Percentiles rank a stretch among this genome's conserved stretches.
phyloP scores from a whole-genome alignment of 768 basidiomycete species.

The Boletus rubescentipes region DNA sequence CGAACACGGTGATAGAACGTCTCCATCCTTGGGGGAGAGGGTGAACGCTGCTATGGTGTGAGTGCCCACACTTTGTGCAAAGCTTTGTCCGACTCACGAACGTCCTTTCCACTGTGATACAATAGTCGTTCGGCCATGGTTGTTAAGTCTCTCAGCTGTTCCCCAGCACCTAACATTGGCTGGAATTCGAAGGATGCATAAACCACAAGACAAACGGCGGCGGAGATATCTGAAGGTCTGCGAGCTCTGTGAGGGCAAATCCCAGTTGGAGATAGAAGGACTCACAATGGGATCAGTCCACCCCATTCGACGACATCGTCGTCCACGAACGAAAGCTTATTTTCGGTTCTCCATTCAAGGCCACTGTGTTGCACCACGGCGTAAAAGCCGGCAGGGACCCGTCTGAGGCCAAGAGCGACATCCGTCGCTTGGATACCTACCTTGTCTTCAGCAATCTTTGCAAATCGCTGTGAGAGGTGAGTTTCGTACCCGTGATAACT shows the following conservation, averaged over 20 bases:
- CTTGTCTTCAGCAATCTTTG: too few species aligned
- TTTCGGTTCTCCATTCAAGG: too few species aligned
- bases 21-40: not conserved
- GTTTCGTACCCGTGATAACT: too few species aligned
- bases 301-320: too few species aligned
- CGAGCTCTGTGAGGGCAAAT: not conserved
- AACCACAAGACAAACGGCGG: not conserved
- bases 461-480: too few species aligned
- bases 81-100: not conserved
- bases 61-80: not conserved
- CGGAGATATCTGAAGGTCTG: not conserved
- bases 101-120: not conserved
- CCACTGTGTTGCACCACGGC: too few species aligned
- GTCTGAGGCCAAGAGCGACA: too few species aligned
- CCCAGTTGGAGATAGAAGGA: not conserved
- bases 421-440: too few species aligned
- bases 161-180: not conserved
- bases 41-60: not conserved
- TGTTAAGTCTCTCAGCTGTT: not conserved
- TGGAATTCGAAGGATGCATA: too few species aligned
- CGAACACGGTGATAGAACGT: not conserved
- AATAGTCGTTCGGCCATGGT: not conserved
- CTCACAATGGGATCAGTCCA: not conserved
- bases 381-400: too few species aligned
- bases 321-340: too few species aligned